Conservation (phyloP, 225 moss, liverwort and hornwort species). For the Pleurozium schreberi region DNA sequence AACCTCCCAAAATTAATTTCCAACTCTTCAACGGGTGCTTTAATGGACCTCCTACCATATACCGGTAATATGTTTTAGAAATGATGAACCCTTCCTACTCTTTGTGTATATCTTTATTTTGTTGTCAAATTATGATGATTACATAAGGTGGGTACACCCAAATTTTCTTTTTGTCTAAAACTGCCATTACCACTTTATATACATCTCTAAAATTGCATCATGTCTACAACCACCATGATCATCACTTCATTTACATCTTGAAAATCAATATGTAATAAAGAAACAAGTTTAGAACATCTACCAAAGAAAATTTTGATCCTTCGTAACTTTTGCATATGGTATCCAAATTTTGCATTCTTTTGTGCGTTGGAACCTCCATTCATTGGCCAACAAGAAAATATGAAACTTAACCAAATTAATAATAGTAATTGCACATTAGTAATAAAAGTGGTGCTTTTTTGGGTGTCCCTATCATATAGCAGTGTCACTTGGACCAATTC, state of each 20-base stretch:
- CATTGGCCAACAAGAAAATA: background rate
- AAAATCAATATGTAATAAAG: background rate
- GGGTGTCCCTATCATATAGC: rapidly evolving
- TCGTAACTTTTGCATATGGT: background rate
- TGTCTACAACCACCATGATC: rapidly evolving
- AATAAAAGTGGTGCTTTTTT: background rate
- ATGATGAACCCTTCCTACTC: background rate
- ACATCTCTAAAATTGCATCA: background rate
- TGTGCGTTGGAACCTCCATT: rapidly evolving
- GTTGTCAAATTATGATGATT: background rate
- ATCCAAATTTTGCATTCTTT: background rate
- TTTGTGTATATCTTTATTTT: background rate
- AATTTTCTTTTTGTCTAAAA: background rate
- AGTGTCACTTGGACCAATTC: rapidly evolving
- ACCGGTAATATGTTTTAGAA: background rate
- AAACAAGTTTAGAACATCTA: background rate
- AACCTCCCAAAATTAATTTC: no score
- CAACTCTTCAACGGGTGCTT: background rate
- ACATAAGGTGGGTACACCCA: rapidly evolving
- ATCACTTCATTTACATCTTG: background rate
- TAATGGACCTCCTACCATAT: background rate
- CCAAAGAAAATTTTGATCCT: background rate
- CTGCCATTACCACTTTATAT: background rate
- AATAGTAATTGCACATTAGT: background rate
- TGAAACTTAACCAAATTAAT: background rate